Base-by-base conservation (phyloP, 768 basidiomycete genomes). In the Pisolithus marmoratus region DNA sequence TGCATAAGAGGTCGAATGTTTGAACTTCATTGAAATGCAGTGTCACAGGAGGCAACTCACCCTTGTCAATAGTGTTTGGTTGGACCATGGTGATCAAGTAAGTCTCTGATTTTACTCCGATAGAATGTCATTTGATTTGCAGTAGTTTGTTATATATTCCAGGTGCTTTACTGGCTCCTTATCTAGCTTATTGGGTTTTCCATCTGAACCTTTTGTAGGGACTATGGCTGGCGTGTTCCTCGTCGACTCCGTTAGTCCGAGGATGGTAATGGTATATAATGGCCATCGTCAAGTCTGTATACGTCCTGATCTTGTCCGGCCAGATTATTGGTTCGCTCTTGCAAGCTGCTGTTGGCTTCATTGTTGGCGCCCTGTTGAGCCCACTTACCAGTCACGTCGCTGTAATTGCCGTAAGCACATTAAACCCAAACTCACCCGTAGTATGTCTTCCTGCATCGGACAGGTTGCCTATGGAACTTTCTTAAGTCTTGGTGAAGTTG, bases 81-180 rank as follows among this genome's bases (percentile, higher is more conserved):
- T 94, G 91, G 93, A 80, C 78, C 56, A 83, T 87, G 38, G 82
- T 94, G 24, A 86, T 92, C 72, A 88, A 89, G 89, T 88, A 65
- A 42, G 80, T 31, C 19, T 37, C 29, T 48, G 54, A 23, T 42
- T 8, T 47, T 47, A 46, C n/a, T 24, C 68, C 66, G 53, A 59
- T 75, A 56, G 72, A 72, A 57, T 76, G 70, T n/a, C 59, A 69
- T n/a, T 27, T 50, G 4, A 37, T 48, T 51, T 44, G 14, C 27
- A 26, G 36, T 53, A 81, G 80, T 65, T 65, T 78, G 62, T 83
- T 84, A 67, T 85, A 87, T 60, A 76, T 87, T 17, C 85, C 80
- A 56, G 83, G 83, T 61, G n/a, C n/a, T n/a, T n/a, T n/a, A n/a
- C n/a, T n/a, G n/a, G n/a, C n/a, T 22, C 14, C 55, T 12, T 26